Base-by-base conservation (phyloP, 441 rosid species). In the Arabidopsis lyrata region DNA sequence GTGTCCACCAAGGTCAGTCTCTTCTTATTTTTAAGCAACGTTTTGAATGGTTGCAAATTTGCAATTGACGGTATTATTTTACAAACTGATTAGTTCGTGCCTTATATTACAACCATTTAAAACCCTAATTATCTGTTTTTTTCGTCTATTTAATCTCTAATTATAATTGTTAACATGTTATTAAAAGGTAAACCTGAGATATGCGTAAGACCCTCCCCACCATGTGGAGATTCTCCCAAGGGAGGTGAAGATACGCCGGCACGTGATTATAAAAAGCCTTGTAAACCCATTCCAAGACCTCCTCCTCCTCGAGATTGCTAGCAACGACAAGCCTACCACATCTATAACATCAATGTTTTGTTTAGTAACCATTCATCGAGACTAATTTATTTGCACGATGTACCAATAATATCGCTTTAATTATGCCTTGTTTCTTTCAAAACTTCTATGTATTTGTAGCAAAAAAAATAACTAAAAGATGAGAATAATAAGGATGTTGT, bases 251-350 rank as follows among this genome's bases (percentile, higher is more conserved):
- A 1, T n/a, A 3, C 38, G 6, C 3, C 2, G n/a, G n/a, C n/a
- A n/a, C n/a, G n/a, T n/a, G n/a, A n/a, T n/a, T n/a, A n/a, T n/a
- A n/a, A n/a, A 49, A 49, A 24, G 24, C 53, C 54, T 63, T 63
- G 68, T 44, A 45, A 8, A 63, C 3, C 42, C 4, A 18, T 63
- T 63, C 41, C 18, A 63, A 47, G 55, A 11, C 55, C 68, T 27
- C 68, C 68, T 29, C 66, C 64, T 38, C 48, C 45, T 2, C 6
- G 14, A 14, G 5, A 54, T 13, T 41, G 38, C 41, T 18, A 18
- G 20, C 20, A 20, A 36, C n/a, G n/a, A 11, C 0, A 58, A 36
- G 16, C n/a, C 45, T 0, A 16, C 44, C n/a, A 11, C 27, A 35
- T 2, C 10, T 36, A 6, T 12, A 35, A 15, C 24, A 18, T 1